phyloP scores from a whole-genome alignment of 192 early-diverging fungal species.

The Entomortierella chlamydospora region DNA sequence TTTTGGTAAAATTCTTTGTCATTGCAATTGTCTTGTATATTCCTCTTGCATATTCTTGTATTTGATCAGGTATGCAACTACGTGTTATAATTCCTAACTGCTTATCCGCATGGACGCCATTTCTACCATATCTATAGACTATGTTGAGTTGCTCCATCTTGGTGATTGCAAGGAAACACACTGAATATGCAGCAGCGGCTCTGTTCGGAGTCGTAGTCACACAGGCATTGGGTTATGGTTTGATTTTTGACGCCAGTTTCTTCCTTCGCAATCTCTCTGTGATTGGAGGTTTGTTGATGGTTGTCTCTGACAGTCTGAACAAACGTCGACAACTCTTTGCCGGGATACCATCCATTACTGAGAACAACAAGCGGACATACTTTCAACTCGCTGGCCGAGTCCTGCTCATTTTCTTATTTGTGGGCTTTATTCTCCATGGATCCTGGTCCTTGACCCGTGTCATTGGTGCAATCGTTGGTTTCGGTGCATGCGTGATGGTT shows the following conservation, averaged over 20 bases:
- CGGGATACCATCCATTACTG: slow-evolving; percentile 86
- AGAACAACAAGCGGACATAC: slow-evolving; percentile 89
- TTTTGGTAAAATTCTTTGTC: slow-evolving; percentile 63
- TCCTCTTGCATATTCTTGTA: too few species aligned
- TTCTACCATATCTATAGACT: slow-evolving; percentile 45
- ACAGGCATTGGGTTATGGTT: slow-evolving; percentile 94
- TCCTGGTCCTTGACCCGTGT: slow-evolving; percentile 78
- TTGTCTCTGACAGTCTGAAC: slow-evolving; percentile 84
- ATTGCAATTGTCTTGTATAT: neutral
- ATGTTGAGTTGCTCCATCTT: slow-evolving; percentile 89
- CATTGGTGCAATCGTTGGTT: slow-evolving; percentile 77
- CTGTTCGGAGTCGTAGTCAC: slow-evolving; percentile 85
- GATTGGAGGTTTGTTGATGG: slow-evolving; percentile 93
- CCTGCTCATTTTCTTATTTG: slow-evolving; percentile 91
- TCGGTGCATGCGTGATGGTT: slow-evolving; percentile 92
- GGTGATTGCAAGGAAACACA: slow-evolving; percentile 85
- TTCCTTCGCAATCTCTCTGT: slow-evolving; percentile 96
- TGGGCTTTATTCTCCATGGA: slow-evolving; percentile 90
- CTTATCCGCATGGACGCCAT: too few species aligned
- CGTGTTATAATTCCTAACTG: too few species aligned
- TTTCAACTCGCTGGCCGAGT: slow-evolving; percentile 93
- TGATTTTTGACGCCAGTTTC: slow-evolving; percentile 90
- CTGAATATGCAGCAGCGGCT: slow-evolving; percentile 85
- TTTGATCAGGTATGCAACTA: too few species aligned
- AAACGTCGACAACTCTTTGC: slow-evolving; percentile 85